Conservation (phyloP, 768 basidiomycete genomes). For the Leucogyrophana mollusca region DNA sequence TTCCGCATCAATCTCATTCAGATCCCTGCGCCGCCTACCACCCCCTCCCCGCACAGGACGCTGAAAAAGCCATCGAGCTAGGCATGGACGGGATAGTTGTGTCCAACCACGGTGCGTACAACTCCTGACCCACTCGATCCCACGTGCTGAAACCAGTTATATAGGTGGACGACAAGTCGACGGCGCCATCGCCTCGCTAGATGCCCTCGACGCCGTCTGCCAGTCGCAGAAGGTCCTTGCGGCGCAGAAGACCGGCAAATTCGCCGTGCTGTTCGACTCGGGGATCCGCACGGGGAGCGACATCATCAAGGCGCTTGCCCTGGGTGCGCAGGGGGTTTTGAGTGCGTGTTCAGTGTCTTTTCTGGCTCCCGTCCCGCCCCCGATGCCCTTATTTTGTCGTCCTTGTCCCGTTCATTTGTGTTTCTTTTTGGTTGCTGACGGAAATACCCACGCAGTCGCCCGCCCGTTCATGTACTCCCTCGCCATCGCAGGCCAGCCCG, state of each 20-base stretch:
- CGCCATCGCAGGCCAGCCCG: conserved; percentile 65
- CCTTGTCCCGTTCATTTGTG: conserved; percentile 2
- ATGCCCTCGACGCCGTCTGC: conserved; percentile 69
- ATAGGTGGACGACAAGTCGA: conserved; percentile 77
- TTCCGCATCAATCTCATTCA: no score
- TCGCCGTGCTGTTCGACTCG: conserved; percentile 68
- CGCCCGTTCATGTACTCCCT: conserved; percentile 78
- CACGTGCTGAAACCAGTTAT: not conserved
- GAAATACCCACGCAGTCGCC: conserved; percentile 45
- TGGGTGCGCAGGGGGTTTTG: conserved; percentile 82
- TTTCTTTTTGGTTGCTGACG: not conserved
- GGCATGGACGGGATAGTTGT: conserved; percentile 47
- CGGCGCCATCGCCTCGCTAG: conserved; percentile 74
- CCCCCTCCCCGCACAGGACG: conserved; percentile 41
- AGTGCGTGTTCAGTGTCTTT: conserved; percentile 41
- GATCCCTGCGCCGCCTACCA: no score
- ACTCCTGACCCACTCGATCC: not conserved
- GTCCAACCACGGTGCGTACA: conserved; percentile 36
- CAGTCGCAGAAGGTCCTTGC: conserved; percentile 54
- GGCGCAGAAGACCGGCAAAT: conserved; percentile 58
- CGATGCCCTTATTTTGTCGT: not conserved
- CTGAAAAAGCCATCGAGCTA: conserved; percentile 44
- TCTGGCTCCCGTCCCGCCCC: no score
- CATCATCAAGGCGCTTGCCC: conserved; percentile 79
- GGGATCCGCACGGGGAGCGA: conserved; percentile 85